These are phyloP conservation scores for Escallonia herrerae DNA, from an alignment of 129 eudicot genomes.

Conservation along the genomic window DNA sequence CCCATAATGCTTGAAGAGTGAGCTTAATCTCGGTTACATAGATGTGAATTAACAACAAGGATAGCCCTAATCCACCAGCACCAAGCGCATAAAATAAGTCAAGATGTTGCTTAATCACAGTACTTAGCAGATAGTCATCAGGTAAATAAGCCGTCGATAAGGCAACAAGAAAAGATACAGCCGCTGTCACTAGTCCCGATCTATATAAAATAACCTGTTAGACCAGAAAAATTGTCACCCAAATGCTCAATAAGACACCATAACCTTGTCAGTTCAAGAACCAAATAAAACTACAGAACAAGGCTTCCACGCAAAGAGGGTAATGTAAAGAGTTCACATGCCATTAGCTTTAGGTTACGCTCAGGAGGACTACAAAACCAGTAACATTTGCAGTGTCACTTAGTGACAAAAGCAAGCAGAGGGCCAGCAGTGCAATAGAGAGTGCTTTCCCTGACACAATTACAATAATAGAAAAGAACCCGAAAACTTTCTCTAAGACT, in stretches of 20 bases:
- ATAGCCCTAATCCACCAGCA: slow-evolving; percentile 70
- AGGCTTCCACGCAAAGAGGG: too few relatives aligned
- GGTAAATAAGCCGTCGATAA: slow-evolving; percentile 63
- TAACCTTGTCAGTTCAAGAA: too few relatives aligned
- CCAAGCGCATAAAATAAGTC: slow-evolving; percentile 58
- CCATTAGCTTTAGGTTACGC: too few relatives aligned
- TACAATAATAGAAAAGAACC: too few relatives aligned
- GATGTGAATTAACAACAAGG: slow-evolving; percentile 71
- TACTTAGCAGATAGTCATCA: slow-evolving; percentile 26
- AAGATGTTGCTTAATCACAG: slow-evolving; percentile 28
- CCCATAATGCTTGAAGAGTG: slow-evolving; percentile 81
- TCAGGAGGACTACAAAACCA: too few relatives aligned
- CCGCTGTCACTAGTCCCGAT: slow-evolving; percentile 82
- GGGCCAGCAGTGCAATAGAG: not conserved
- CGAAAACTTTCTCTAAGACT: too few relatives aligned
- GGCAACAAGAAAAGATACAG: slow-evolving; percentile 67
- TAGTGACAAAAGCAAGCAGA: too few relatives aligned
- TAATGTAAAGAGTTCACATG: too few relatives aligned
- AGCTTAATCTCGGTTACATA: slow-evolving; percentile 88
- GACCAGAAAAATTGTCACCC: not conserved
- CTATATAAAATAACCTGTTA: slow-evolving; percentile 73
- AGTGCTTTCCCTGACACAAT: not conserved
- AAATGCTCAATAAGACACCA: not conserved
- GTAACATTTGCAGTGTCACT: too few relatives aligned
- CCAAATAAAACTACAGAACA: too few relatives aligned